phyloP scores from a whole-genome alignment of 768 basidiomycete genomes.

The Porpolomopsis calyptriformis region DNA sequence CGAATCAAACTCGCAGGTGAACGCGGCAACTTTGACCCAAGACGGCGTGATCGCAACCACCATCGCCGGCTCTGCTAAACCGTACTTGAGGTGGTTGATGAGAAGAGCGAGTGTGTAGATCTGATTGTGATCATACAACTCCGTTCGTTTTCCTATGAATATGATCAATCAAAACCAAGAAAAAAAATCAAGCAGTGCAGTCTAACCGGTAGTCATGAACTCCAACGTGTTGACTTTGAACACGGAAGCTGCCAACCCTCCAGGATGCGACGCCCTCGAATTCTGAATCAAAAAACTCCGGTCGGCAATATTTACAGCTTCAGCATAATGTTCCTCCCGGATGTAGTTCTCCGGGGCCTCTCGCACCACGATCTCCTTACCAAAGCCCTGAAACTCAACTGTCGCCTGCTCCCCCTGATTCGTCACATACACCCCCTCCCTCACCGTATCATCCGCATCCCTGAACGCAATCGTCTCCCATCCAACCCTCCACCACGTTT shows the following conservation, averaged over 20 bases:
- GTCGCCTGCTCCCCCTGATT: neutral
- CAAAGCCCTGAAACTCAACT: neutral
- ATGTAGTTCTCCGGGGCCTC: neutral
- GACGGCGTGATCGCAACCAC: constrained; percentile 11
- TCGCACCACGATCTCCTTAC: neutral
- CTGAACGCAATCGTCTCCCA: neutral
- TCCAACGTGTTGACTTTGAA: neutral
- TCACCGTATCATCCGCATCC: neutral
- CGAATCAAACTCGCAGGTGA: constrained; percentile 11
- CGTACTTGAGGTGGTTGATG: constrained; percentile 13
- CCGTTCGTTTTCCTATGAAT: constrained; percentile 6
- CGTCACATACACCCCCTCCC: neutral
- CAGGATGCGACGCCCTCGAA: neutral
- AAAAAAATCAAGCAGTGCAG: neutral
- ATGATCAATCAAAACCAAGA: neutral
- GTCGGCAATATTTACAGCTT: neutral
- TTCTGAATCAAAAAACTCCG: neutral
- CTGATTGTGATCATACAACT: constrained; percentile 10
- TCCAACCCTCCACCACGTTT: neutral
- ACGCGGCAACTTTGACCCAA: constrained; percentile 14
- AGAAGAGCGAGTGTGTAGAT: constrained; percentile 12
- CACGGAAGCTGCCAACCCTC: neutral
- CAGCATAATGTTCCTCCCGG: neutral
- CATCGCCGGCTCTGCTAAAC: constrained; percentile 11
- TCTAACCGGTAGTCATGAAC: neutral